Evolutionary conservation across 1,139 yeast genomes (phyloP).

Genomic region (Blastobotrys raffinosifermentans): DNA sequence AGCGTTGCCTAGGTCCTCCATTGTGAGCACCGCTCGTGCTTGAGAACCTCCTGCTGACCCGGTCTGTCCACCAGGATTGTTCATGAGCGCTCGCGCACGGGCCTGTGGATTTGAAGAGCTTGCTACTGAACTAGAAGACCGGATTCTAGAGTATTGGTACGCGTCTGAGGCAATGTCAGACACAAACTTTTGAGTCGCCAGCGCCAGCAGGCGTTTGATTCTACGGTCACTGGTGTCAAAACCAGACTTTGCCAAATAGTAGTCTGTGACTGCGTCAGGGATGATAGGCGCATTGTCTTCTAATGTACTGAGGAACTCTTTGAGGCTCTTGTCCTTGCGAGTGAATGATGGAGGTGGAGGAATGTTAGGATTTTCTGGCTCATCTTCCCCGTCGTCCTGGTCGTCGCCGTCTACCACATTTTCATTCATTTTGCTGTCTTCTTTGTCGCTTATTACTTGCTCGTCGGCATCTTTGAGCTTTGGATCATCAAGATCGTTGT

Average conservation of each 20-base stretch:
- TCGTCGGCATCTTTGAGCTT: conserved; percentile 32
- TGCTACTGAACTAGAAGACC: conserved; percentile 78
- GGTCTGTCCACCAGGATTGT: conserved; percentile 49
- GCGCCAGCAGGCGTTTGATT: conserved; percentile 77
- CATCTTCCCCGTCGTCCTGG: conserved; percentile 13
- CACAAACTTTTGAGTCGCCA: conserved; percentile 93
- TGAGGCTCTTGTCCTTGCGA: conserved; percentile 78
- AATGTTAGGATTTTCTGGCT: conserved; percentile 19
- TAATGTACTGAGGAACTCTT: conserved; percentile 81
- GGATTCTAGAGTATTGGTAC: conserved; percentile 85
- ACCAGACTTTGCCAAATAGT: conserved; percentile 83
- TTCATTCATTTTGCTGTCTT: conserved; percentile 16
- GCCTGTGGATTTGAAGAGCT: conserved; percentile 82
- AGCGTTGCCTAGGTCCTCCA: conserved; percentile 86
- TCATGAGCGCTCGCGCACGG: conserved; percentile 71
- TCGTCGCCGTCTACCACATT: conserved; percentile 9
- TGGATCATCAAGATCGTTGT: conserved; percentile 36
- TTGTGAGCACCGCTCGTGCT: conserved; percentile 74
- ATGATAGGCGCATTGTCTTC: conserved; percentile 94
- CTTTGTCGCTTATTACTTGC: conserved; percentile 14
- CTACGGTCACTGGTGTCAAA: conserved; percentile 74
- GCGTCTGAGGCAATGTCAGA: conserved; percentile 96
- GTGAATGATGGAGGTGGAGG: conserved; percentile 66
- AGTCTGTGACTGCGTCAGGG: conserved; percentile 97
- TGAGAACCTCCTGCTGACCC: conserved; percentile 31